phyloP scores from a whole-genome alignment of 768 basidiomycete genomes.

The Suillus tomentosus region DNA sequence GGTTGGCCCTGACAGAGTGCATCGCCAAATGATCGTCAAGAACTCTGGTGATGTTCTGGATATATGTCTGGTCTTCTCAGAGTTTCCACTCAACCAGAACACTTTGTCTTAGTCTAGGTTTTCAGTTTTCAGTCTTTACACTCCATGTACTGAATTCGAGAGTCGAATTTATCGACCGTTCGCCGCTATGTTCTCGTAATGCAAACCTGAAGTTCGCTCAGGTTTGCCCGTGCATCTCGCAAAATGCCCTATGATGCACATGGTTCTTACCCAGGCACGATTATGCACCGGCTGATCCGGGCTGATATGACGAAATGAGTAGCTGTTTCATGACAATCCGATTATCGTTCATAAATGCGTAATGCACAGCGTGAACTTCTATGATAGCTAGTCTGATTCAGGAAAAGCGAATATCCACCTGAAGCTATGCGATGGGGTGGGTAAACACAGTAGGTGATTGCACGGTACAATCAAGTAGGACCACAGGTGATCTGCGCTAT shows the following conservation, averaged over 20 bases:
- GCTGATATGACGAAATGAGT: background rate
- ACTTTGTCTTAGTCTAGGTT: background rate
- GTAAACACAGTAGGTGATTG: background rate
- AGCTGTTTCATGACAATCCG: background rate
- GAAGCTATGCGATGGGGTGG: background rate
- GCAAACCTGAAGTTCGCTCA: background rate
- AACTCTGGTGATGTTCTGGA: background rate
- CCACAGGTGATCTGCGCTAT: background rate
- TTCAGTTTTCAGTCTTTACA: background rate
- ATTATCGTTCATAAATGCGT: background rate
- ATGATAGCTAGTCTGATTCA: background rate
- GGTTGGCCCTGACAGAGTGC: background rate
- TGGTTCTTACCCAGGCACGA: background rate
- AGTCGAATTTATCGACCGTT: background rate
- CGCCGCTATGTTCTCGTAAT: background rate
- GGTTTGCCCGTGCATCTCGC: background rate
- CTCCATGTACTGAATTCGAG: background rate
- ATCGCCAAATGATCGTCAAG: constrained; percentile 10
- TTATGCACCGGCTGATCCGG: background rate
- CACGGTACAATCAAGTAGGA: background rate
- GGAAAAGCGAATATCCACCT: background rate
- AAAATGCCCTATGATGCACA: background rate
- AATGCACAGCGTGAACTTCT: background rate
- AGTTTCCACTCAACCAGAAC: background rate
- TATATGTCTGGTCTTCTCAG: background rate